Evolutionary conservation across 768 basidiomycete species (phyloP).

Genomic region (Termitomyces sp.): DNA sequence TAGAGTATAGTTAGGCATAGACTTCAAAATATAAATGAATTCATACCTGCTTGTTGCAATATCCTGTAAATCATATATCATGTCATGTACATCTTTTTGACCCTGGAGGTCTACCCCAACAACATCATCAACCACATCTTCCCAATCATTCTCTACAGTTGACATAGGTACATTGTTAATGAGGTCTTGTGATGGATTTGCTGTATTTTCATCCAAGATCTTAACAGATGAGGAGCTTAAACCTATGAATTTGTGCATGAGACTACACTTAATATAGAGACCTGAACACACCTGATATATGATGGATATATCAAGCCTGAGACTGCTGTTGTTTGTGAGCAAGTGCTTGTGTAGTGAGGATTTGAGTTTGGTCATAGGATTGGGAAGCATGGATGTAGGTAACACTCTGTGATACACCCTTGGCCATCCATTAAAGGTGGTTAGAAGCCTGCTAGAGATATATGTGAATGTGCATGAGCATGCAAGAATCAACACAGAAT

Average conservation of each 20-base stretch:
- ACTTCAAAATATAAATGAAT: too few species aligned
- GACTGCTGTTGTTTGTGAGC: background rate
- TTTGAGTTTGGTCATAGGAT: background rate
- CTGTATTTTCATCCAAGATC: background rate
- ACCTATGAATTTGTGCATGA: background rate
- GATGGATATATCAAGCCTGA: background rate
- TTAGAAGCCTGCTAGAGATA: background rate
- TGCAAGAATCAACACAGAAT: too few species aligned
- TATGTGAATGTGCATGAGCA: too few species aligned
- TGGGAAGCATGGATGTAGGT: background rate
- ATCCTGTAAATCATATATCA: too few species aligned
- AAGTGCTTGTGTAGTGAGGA: background rate
- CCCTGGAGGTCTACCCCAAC: too few species aligned
- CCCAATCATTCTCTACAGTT: background rate
- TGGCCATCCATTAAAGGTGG: background rate
- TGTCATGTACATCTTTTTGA: too few species aligned
- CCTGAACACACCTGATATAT: background rate
- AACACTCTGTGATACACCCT: background rate
- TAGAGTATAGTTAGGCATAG: too few species aligned
- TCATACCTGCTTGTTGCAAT: too few species aligned
- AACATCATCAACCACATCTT: conserved; percentile 1
- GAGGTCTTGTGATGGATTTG: background rate
- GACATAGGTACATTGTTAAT: background rate
- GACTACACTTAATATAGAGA: background rate
- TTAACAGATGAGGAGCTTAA: background rate